Evolutionary conservation across 345 rosid genomes (phyloP).

Genomic region (Citrus trifoliata): DNA sequence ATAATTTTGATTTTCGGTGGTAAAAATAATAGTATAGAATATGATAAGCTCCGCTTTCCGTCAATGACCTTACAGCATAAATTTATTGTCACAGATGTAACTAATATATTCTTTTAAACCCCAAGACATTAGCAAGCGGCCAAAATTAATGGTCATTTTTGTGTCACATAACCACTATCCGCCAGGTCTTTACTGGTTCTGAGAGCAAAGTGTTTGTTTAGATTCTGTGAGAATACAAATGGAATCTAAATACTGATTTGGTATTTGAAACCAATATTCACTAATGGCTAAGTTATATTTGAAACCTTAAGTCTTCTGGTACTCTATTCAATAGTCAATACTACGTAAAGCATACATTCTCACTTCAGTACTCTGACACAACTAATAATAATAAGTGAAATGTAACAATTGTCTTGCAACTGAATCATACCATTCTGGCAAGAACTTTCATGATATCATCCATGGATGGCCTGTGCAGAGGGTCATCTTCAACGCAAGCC

Average conservation of each 20-base stretch:
- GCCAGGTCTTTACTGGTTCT: neutral
- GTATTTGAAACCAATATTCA: too few species aligned
- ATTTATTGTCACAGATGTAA: too few species aligned
- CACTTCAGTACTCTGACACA: neutral
- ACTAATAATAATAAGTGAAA: neutral
- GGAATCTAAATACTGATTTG: neutral
- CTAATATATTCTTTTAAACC: too few species aligned
- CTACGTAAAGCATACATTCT: neutral
- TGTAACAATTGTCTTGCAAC: neutral
- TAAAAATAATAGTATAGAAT: too few species aligned
- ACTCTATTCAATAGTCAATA: neutral
- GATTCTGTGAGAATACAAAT: neutral
- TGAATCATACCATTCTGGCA: conserved; percentile 37
- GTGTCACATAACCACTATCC: neutral
- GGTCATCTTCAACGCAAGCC: conserved; percentile 59
- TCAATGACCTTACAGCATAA: too few species aligned
- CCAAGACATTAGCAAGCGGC: too few species aligned
- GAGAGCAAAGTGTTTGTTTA: neutral
- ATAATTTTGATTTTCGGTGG: too few species aligned
- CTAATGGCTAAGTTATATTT: neutral
- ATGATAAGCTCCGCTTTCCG: too few species aligned
- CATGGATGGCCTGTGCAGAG: conserved; percentile 50
- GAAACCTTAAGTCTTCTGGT: neutral
- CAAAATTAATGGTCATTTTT: too few species aligned
- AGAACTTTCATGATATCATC: conserved; percentile 55